Base-by-base conservation (phyloP, 2,329 filamentous ascomycete genomes). In the Blastomyces gilchristii region DNA sequence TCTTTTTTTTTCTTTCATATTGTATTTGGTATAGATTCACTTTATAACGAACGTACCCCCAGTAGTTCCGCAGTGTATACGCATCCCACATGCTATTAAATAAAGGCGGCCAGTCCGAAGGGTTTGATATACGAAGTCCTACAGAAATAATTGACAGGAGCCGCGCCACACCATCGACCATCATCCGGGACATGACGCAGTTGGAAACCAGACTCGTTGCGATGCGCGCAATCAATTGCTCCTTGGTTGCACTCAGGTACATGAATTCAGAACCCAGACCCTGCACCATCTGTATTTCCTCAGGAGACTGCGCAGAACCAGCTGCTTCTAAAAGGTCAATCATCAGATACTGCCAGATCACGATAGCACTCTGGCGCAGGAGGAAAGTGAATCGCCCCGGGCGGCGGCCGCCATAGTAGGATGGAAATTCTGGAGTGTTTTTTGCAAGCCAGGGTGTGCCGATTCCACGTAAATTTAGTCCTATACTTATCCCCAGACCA, bases 21-120 rank as follows among this genome's bases (percentile, higher is more conserved):
- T 50, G 34, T 37, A 9, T 37, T 37, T 9, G 34, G 7, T 37
- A 9, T 37, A 8, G 8, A 37, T 37, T 28, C 1, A 2, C 1
- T 3, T 28, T n/a, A 6, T 18, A 22, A 22, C n/a, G 0, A 4
- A 68, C 70, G 65, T 56, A 72, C 71, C 71, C 69, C 71, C 71
- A 73, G 39, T 68, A 71, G 5, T 67, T 65, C 14, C 70, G 67
- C 18, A 72, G 8, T 4, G 70, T 71, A 52, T 69, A 70, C 9
- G 67, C 63, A 62, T 72, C 67, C 49, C 60, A 64, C 41, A 68
- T 66, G 22, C 66, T 65, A 11, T 67, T 70, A 57, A 71, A 71
- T 8, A 67, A 34, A 5, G 71, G 71, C 1, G 67, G 69, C 59
- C 69, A 72, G 8, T 69, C 65, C 12, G 34, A 57, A 2, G 69